A percentile compares a stretch with the other conserved stretches of the same genome.
Conservation (phyloP, 257 asterid species). For the Ilex aquifolium region DNA sequence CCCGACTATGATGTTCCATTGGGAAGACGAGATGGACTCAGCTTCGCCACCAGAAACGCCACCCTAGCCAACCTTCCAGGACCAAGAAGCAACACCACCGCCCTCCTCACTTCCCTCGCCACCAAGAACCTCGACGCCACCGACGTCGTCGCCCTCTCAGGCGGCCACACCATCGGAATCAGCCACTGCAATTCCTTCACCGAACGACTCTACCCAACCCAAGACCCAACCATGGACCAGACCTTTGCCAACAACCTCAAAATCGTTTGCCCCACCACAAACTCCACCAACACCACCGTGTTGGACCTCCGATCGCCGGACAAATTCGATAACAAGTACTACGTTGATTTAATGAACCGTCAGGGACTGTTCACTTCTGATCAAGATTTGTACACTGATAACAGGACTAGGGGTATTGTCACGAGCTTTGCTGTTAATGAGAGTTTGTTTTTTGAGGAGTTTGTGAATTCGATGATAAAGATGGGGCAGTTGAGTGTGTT, state of each 20-base stretch:
- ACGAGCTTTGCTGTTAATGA: slow-evolving; percentile 46
- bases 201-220: slow-evolving; percentile 61
- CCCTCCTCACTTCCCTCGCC: slow-evolving; percentile 37
- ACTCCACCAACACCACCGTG: slow-evolving; percentile 39
- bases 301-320: slow-evolving; percentile 52
- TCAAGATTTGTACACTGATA: slow-evolving; percentile 63
- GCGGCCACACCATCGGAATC: slow-evolving; percentile 79
- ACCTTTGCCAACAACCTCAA: slow-evolving; percentile 43
- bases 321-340: slow-evolving; percentile 56
- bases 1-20: slow-evolving; percentile 52
- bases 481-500: slow-evolving; percentile 61
- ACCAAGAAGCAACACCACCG: slow-evolving; percentile 45
- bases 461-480: slow-evolving; percentile 43
- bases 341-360: slow-evolving; percentile 57
- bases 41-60: slow-evolving; percentile 30
- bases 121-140: slow-evolving; percentile 41
- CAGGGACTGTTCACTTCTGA: slow-evolving; percentile 76
- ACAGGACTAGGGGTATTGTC: slow-evolving; percentile 42
- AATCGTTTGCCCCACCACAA: slow-evolving; percentile 37
- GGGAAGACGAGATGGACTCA: slow-evolving; percentile 57
- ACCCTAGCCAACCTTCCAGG: slow-evolving; percentile 58
- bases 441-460: slow-evolving; percentile 37
- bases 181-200: slow-evolving; percentile 56
- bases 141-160: slow-evolving; percentile 71
- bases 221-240: slow-evolving; percentile 53